Percentiles rank a stretch among this genome's conserved stretches.
These are phyloP conservation scores for Aureobasidium sp. DNA, from an alignment of 2,329 filamentous ascomycete genomes.

Conservation along the genomic window DNA sequence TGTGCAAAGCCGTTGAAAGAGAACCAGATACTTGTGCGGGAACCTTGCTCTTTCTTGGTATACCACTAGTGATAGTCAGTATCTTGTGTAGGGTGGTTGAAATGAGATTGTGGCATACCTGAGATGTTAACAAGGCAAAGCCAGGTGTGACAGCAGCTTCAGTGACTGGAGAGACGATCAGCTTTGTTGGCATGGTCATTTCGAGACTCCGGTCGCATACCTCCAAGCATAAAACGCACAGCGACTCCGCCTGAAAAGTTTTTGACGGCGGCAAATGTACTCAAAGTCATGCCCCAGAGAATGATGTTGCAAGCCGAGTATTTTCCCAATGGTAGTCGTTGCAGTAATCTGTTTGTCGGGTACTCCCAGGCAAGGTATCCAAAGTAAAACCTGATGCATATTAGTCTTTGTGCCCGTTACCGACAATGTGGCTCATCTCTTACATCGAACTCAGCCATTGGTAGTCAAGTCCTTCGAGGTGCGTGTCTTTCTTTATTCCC, in stretches of 20 bases:
- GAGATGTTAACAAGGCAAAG: conserved; percentile 56
- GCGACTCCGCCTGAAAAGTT: conserved; percentile 55
- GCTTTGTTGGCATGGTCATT: not conserved
- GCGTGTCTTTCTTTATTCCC: conserved; percentile 36
- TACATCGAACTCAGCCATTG: conserved; percentile 33
- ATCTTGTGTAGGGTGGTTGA: not conserved
- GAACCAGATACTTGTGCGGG: conserved; percentile 59
- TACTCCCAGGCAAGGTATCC: conserved; percentile 55
- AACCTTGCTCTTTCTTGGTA: conserved; percentile 59
- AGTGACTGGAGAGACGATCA: conserved; percentile 29
- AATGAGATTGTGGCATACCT: not conserved
- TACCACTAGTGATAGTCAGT: conserved; percentile 50
- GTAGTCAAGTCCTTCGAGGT: conserved; percentile 38
- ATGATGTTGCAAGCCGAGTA: conserved; percentile 58
- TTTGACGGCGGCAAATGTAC: conserved; percentile 54
- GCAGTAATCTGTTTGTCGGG: conserved; percentile 56
- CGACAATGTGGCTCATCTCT: not conserved
- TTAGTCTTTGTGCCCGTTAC: not conserved
- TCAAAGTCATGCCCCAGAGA: conserved; percentile 53
- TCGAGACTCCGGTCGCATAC: conserved; percentile 23
- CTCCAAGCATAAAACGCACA: conserved; percentile 58
- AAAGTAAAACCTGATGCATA: conserved; percentile 38
- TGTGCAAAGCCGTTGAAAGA: conserved; percentile 57
- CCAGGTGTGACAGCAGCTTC: conserved; percentile 62
- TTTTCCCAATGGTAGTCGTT: conserved; percentile 56